phyloP scores from a whole-genome alignment of 164 flowering plant species.

The Vitis labrusca region DNA sequence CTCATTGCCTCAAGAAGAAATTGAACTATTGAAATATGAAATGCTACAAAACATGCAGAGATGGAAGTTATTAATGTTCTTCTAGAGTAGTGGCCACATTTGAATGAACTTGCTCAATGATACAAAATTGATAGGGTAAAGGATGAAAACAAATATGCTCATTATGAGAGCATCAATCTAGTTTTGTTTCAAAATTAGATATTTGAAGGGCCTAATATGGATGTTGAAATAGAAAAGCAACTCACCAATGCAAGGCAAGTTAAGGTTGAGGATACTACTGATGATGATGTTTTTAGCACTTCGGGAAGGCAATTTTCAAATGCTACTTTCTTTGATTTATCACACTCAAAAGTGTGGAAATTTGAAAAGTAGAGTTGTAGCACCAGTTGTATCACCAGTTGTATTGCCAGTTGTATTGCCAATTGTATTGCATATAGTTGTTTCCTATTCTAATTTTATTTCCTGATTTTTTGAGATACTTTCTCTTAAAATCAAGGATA shows the following conservation, averaged over 20 bases:
- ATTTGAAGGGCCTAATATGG: constrained; percentile 98
- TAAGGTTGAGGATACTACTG: constrained; percentile 60
- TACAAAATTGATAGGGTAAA: constrained; percentile 92
- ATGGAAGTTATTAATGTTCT: too few species aligned
- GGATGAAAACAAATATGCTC: constrained; percentile 92
- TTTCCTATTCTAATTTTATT: too few species aligned
- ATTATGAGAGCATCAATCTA: constrained; percentile 65
- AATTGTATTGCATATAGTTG: too few species aligned
- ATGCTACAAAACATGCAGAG: too few species aligned
- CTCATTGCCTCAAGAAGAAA: too few species aligned
- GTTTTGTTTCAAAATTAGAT: constrained; percentile 70
- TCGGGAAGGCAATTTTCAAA: constrained; percentile 75
- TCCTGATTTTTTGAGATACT: too few species aligned
- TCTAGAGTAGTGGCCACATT: constrained; percentile 95
- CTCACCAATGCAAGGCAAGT: constrained; percentile 70
- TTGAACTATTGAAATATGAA: too few species aligned
- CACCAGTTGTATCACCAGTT: too few species aligned
- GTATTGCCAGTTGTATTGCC: too few species aligned
- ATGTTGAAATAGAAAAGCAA: constrained; percentile 87
- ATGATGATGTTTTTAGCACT: constrained; percentile 86
- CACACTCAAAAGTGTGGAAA: constrained; percentile 12
- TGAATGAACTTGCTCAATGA: constrained; percentile 85
- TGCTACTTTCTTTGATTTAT: constrained; percentile 27
- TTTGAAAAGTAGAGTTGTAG: too few species aligned
- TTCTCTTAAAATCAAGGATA: too few species aligned